These are phyloP conservation scores for Ophiocordyceps polyrhachis-furcata DNA, from an alignment of 2,329 filamentous ascomycete genomes.

Conservation along the genomic window DNA sequence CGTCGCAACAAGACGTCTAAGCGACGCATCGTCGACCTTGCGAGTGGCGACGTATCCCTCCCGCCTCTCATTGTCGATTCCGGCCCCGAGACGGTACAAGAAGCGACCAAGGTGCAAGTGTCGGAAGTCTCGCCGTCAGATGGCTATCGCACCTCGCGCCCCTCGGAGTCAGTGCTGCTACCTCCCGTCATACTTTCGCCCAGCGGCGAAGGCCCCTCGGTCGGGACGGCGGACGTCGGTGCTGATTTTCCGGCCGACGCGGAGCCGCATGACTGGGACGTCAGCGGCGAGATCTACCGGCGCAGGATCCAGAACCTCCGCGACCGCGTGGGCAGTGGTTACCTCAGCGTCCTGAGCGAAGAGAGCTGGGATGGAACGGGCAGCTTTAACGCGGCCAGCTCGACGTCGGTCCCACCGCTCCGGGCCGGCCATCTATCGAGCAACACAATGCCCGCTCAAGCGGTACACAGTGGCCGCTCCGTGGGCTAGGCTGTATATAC, in stretches of 20 bases:
- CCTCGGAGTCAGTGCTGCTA: slow-evolving; percentile 18
- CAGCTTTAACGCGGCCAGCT: slow-evolving; percentile 6
- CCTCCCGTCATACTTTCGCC: slow-evolving; percentile 10
- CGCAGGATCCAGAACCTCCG: slow-evolving; percentile 76
- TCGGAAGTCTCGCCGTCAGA: slow-evolving; percentile 8
- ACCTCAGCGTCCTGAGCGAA: slow-evolving; percentile 72
- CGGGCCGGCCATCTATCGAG: slow-evolving; percentile 13
- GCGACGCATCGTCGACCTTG: slow-evolving; percentile 45
- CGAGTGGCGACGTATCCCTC: slow-evolving; percentile 26
- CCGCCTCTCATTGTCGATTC: slow-evolving; percentile 13
- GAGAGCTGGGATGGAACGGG: slow-evolving; percentile 40
- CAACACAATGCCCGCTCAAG: slow-evolving; percentile 19
- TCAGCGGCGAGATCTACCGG: slow-evolving; percentile 60
- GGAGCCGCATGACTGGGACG: slow-evolving; percentile 39
- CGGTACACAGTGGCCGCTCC: slow-evolving; percentile 34
- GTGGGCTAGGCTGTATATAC: slow-evolving; percentile 19
- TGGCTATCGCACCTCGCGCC: slow-evolving; percentile 27
- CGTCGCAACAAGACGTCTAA: slow-evolving; percentile 37
- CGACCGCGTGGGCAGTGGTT: slow-evolving; percentile 69
- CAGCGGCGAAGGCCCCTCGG: slow-evolving; percentile 8
- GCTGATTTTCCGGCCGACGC: slow-evolving; percentile 4
- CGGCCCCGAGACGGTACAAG: slow-evolving; percentile 4
- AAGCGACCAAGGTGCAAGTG: slow-evolving; percentile 5
- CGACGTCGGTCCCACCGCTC: slow-evolving; percentile 11
- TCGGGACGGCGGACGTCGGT: background rate